Evolutionary conservation across 2,329 filamentous ascomycete species (phyloP).

Genomic region (Oidium heveae): DNA sequence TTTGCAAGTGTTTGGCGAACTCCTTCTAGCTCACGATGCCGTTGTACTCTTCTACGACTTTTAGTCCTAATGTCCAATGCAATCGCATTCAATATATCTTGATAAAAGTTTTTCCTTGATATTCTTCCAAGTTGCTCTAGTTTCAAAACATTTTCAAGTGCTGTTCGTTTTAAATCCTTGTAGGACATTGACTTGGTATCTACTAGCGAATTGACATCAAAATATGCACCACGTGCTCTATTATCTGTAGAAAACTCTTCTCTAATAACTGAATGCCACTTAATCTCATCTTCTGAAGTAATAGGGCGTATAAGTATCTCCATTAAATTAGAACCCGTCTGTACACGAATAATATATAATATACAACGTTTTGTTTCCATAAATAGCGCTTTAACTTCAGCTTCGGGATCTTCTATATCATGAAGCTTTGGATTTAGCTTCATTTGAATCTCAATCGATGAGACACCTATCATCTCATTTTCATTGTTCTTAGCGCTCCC

Average conservation of each 20-base stretch:
- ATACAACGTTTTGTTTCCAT: slow-evolving; percentile 97
- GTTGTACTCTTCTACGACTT: slow-evolving; percentile 73
- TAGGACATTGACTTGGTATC: slow-evolving; percentile 82
- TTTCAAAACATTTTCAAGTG: slow-evolving; percentile 77
- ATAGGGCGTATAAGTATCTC: slow-evolving; percentile 90
- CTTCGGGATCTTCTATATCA: slow-evolving; percentile 77
- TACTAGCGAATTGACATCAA: slow-evolving; percentile 57
- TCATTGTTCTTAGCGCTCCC: slow-evolving; percentile 94
- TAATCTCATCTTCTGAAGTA: slow-evolving; percentile 60
- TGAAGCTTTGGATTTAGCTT: slow-evolving; percentile 76
- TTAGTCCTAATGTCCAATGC: slow-evolving; percentile 93
- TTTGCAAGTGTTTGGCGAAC: slow-evolving; percentile 51
- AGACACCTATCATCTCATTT: slow-evolving; percentile 68
- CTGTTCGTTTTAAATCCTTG: slow-evolving; percentile 73
- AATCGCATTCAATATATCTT: slow-evolving; percentile 94
- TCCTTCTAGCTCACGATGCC: slow-evolving; percentile 72
- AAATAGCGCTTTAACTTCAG: slow-evolving; percentile 73
- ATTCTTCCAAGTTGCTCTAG: slow-evolving; percentile 75
- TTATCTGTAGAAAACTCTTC: slow-evolving; percentile 54
- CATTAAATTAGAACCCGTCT: slow-evolving; percentile 75
- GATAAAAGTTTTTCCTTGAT: slow-evolving; percentile 69
- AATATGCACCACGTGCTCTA: slow-evolving; percentile 61
- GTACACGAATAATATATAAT: slow-evolving; percentile 90
- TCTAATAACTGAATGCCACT: slow-evolving; percentile 57
- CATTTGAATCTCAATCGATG: slow-evolving; percentile 63